Evolutionary conservation across 2,329 filamentous ascomycete genomes (phyloP).

Genomic region (Aspergillus ustus): DNA sequence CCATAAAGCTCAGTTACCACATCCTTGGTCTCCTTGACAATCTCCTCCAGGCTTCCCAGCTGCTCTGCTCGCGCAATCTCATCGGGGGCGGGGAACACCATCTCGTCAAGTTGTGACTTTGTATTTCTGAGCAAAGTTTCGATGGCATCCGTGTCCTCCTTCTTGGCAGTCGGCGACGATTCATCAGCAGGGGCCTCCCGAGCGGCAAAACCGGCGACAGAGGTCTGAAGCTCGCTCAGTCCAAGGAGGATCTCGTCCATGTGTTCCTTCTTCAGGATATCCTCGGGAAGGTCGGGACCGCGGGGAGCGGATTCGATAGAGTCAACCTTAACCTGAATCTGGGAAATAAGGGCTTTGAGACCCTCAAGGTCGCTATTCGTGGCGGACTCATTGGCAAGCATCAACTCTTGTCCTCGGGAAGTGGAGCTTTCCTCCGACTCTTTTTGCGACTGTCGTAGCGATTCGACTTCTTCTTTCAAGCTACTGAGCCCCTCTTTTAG

Average conservation of each 20-base stretch:
- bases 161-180: constrained; percentile 60
- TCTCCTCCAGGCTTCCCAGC: constrained; percentile 65
- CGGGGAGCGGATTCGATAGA: constrained; percentile 63
- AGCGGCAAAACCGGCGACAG: constrained; percentile 58
- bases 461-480: constrained; percentile 77
- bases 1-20: constrained; percentile 68
- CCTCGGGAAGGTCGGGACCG: constrained; percentile 41
- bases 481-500: constrained; percentile 79
- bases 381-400: constrained; percentile 59
- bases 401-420: constrained; percentile 59
- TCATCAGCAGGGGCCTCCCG: constrained; percentile 47
- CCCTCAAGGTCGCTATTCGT: constrained; percentile 77
- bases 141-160: constrained; percentile 87
- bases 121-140: constrained; percentile 89
- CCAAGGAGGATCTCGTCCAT: constrained; percentile 52
- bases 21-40: constrained; percentile 77
- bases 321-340: constrained; percentile 84
- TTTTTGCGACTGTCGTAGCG: constrained; percentile 64
- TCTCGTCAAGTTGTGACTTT: constrained; percentile 84
- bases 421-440: constrained; percentile 56
- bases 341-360: constrained; percentile 79
- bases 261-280: constrained; percentile 52
- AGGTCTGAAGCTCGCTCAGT: constrained; percentile 60
- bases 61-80: constrained; percentile 68
- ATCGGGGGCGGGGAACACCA: constrained; percentile 67